Evolutionary conservation across 2,329 filamentous ascomycete species (phyloP).

Genomic region (Penicillium sp.): DNA sequence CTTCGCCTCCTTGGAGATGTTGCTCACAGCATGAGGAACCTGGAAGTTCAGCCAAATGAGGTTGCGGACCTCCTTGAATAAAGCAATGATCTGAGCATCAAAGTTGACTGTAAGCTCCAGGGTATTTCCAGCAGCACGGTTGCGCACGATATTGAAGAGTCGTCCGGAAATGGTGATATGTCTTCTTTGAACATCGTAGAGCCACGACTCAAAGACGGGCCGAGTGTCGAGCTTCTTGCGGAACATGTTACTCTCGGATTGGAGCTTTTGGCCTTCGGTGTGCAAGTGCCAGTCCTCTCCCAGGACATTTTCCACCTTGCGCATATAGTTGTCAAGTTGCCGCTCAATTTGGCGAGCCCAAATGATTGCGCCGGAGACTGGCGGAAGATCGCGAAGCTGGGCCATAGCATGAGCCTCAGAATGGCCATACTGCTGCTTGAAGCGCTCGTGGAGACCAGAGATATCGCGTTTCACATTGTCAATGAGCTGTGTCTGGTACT

Average conservation of each 20-base stretch:
- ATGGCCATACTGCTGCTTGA: constrained; percentile 98
- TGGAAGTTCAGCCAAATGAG: constrained; percentile 91
- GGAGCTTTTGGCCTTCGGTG: constrained; percentile 88
- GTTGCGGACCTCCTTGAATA: constrained; percentile 98
- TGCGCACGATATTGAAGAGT: constrained; percentile 82
- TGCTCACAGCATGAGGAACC: constrained; percentile 90
- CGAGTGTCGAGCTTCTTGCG: constrained; percentile 92
- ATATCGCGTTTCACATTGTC: constrained; percentile 98
- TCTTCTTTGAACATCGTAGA: constrained; percentile 79
- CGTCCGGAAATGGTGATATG: constrained; percentile 89
- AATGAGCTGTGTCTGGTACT: constrained; percentile 97
- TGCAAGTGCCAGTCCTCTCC: constrained; percentile 93
- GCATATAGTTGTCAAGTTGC: constrained; percentile 94
- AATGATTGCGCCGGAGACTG: constrained; percentile 93
- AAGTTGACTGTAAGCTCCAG: constrained; percentile 93
- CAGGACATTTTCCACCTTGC: constrained; percentile 96
- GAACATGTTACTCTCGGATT: constrained; percentile 87
- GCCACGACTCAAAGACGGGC: constrained; percentile 92
- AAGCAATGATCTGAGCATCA: constrained; percentile 89
- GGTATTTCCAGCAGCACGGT: constrained; percentile 83
- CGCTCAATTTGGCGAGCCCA: constrained; percentile 97
- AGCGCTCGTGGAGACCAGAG: constrained; percentile 84
- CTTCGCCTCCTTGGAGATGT: constrained; percentile 97
- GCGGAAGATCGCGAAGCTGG: constrained; percentile 88
- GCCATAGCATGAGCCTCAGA: constrained; percentile 98